Evolutionary conservation across 768 basidiomycete genomes (phyloP).

Genomic region (Macrocybe gigantea): DNA sequence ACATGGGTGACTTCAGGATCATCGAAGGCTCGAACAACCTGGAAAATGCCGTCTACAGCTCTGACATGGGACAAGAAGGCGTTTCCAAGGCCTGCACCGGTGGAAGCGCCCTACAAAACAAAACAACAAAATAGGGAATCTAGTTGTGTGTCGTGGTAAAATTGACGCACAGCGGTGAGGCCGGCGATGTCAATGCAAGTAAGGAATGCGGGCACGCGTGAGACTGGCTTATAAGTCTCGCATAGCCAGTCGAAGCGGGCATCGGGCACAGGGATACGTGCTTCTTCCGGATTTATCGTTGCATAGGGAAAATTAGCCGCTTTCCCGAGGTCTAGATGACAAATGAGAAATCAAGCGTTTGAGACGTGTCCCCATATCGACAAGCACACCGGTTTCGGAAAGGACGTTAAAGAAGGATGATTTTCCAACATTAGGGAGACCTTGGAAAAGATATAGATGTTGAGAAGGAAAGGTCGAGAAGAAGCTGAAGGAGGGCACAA

Average conservation of each 20-base stretch:
- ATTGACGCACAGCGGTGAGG: conserved; percentile 71
- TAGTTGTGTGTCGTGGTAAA: neutral
- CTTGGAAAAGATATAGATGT: conserved; percentile 27
- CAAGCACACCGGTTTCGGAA: conserved; percentile 70
- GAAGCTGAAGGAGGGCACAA: conserved; percentile 28
- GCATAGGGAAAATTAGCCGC: conserved; percentile 98
- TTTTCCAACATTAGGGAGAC: conserved; percentile 96
- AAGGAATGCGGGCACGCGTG: conserved; percentile 86
- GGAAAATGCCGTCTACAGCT: conserved; percentile 98
- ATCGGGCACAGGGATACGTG: conserved; percentile 95
- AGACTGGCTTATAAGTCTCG: conserved; percentile 83
- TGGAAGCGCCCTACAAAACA: conserved; percentile 75
- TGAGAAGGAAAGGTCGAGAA: conserved; percentile 13
- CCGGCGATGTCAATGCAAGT: conserved; percentile 99
- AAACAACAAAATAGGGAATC: conserved; percentile 3
- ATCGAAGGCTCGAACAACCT: conserved; percentile 96
- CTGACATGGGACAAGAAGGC: conserved; percentile 97
- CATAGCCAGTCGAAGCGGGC: conserved; percentile 92
- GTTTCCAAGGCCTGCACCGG: conserved; percentile 96
- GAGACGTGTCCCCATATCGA: conserved; percentile 3
- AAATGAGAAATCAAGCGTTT: neutral
- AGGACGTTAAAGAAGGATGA: conserved; percentile 99
- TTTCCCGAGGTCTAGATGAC: conserved; percentile 70
- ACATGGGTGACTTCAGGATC: conserved; percentile 99
- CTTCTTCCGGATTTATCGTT: conserved; percentile 91